phyloP scores from a whole-genome alignment of 2,329 filamentous ascomycete species.

The Diaporthe nobilis region DNA sequence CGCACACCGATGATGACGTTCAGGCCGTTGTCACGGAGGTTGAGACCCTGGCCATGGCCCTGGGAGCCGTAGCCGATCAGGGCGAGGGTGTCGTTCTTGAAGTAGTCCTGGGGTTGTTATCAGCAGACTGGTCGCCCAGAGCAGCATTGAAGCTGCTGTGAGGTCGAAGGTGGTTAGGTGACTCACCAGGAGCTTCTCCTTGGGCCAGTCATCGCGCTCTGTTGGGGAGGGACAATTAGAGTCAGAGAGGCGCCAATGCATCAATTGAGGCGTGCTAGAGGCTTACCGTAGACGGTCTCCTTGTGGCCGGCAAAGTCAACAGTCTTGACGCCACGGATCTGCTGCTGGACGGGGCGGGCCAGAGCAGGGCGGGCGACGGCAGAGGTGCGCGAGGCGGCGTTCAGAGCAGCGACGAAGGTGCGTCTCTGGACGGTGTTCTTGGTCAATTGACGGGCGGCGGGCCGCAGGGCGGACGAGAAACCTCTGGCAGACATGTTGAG shows the following conservation, averaged over 20 bases:
- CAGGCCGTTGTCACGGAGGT: constrained; percentile 99
- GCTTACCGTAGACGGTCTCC: constrained; percentile 92
- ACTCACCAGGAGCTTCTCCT: constrained; percentile 95
- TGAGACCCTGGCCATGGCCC: constrained; percentile 98
- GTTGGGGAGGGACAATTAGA: constrained; percentile 43
- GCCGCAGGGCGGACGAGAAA: constrained; percentile 78
- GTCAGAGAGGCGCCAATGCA: constrained; percentile 34
- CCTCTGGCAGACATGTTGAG: constrained; percentile 83
- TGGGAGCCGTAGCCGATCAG: constrained; percentile 99
- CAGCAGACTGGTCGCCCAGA: constrained; percentile 39
- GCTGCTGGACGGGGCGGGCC: constrained; percentile 65
- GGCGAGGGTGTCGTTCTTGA: constrained; percentile 99
- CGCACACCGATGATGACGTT: constrained; percentile 99
- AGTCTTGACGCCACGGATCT: constrained; percentile 93
- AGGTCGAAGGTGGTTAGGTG: constrained; percentile 44
- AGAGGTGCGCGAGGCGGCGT: constrained; percentile 64
- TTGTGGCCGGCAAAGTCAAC: constrained; percentile 98
- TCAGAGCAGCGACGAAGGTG: constrained; percentile 72
- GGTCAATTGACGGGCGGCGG: constrained; percentile 74
- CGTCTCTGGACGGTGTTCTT: constrained; percentile 73
- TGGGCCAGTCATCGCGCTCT: constrained; percentile 99
- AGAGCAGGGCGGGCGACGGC: constrained; percentile 65
- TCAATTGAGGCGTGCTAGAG: constrained; percentile 31
- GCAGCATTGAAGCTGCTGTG: constrained; percentile 35
- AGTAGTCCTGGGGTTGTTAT: constrained; percentile 81